Evolutionary conservation across 306 rosid species (phyloP).

Genomic region (Acmispon strigosus): DNA sequence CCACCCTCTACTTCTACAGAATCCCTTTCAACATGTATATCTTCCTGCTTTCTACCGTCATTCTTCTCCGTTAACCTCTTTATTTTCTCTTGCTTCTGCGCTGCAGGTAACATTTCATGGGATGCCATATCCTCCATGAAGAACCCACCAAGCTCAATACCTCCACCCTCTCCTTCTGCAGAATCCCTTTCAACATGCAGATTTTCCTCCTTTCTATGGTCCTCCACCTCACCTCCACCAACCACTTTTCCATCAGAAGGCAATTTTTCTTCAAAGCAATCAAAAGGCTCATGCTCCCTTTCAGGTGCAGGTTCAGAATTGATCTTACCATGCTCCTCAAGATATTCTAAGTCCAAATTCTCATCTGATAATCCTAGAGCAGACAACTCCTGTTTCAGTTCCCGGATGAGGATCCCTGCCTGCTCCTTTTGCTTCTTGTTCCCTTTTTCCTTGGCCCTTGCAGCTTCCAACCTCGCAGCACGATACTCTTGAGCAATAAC

Average conservation of each 20-base stretch:
- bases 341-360: slow-evolving; percentile 49
- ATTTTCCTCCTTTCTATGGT: slow-evolving; percentile 25
- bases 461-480: slow-evolving; percentile 79
- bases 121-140: slow-evolving; percentile 57
- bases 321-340: slow-evolving; percentile 39
- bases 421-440: slow-evolving; percentile 71
- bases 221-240: slow-evolving; percentile 29
- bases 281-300: slow-evolving; percentile 31
- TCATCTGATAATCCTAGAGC: slow-evolving; percentile 70
- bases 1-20: slow-evolving; percentile 43
- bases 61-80: slow-evolving; percentile 52
- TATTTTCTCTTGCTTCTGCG: slow-evolving; percentile 57
- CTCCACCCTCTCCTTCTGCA: slow-evolving; percentile 47
- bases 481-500: slow-evolving; percentile 72
- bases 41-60: no score
- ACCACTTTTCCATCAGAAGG: slow-evolving; percentile 33
- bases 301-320: slow-evolving; percentile 33
- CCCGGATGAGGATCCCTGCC: slow-evolving; percentile 64
- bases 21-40: slow-evolving; percentile 28
- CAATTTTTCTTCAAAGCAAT: slow-evolving; percentile 18
- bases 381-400: slow-evolving; percentile 75
- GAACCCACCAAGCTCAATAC: slow-evolving; percentile 74
- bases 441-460: slow-evolving; percentile 61
- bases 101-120: slow-evolving; percentile 38
- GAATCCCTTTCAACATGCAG: slow-evolving; percentile 5